Base-by-base conservation (phyloP, 2,329 filamentous ascomycete genomes). In the Phialemonium atrogriseum region DNA sequence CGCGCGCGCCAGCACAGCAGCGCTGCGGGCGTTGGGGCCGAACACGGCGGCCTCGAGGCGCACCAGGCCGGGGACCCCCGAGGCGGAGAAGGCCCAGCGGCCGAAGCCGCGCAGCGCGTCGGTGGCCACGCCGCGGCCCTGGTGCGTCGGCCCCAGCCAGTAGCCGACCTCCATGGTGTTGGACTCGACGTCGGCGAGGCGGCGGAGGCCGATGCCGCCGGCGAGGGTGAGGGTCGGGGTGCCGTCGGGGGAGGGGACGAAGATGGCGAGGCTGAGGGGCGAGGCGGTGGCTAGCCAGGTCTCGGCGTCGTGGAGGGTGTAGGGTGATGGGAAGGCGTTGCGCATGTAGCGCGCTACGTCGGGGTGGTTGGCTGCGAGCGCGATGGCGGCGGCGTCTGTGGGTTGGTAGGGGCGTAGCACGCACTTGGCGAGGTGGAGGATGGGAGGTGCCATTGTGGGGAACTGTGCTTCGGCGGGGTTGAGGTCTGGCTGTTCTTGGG, bases 91-190 rank as follows among this genome's bases (percentile, higher is more conserved):
- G 4, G 56, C 51, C 64, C 66, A 73, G 15, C 41, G 44, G 11
- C 49, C 43, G 30, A 70, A 59, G 2, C 39, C 63, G 4, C 18
- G 27, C 3, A 57, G 35, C 10, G 57, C 64, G 39, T 60, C 63
- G 1, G 54, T 60, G 34, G 53, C 57, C 34, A 66, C 56, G 1
- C 69, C 68, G 18, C 52, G 54, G 1, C 67, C 64, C 68, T 67
- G 68, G 28, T 54, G 48, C 9, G 48, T 41, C 22, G 49, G 51
- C 1, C 52, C 58, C 15, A 67, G 23, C 57, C 61, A 70, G 50
- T 72, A 73, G 5, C 68, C 69, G 1, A 73, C 6, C 49, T 71
- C 64, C 45, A 58, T 56, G 4, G 57, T 64, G 28, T 56, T 52
- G 40, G 54, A 56, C 36, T 66, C 52, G 41, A 62, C 50, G 32